phyloP scores from a whole-genome alignment of 345 rosid genomes.

The Clausena lansium region DNA sequence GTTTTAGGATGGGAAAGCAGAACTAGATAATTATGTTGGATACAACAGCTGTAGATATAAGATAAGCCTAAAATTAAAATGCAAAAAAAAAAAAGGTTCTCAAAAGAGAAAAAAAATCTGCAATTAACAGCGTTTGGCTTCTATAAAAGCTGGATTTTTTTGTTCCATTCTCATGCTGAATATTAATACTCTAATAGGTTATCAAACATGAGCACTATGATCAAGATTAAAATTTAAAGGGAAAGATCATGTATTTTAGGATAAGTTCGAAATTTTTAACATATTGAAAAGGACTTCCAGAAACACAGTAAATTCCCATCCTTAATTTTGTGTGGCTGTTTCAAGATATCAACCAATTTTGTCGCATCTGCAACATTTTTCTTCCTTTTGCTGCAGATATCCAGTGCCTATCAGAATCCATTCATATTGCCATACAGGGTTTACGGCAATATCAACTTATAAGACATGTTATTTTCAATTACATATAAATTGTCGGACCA shows the following conservation, averaged over 20 bases:
- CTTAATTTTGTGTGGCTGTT: background rate
- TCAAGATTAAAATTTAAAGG: background rate
- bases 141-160: background rate
- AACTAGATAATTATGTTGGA: background rate
- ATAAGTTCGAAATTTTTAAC: background rate
- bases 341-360: background rate
- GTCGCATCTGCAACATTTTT: background rate
- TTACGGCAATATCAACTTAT: background rate
- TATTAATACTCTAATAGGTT: background rate
- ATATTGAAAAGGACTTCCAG: background rate
- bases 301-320: background rate
- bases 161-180: slow-evolving; percentile 4
- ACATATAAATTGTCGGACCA: background rate
- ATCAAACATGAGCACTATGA: background rate
- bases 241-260: background rate
- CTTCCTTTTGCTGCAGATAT: background rate
- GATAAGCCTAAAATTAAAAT: background rate
- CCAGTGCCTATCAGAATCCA: background rate
- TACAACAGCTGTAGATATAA: background rate
- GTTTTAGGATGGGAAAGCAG: background rate
- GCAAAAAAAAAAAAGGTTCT: background rate
- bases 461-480: background rate
- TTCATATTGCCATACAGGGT: background rate
- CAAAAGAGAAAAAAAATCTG: background rate
- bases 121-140: slow-evolving; percentile 2